phyloP scores from a whole-genome alignment of 305 asterid species.

The Euphrasia arctica region DNA sequence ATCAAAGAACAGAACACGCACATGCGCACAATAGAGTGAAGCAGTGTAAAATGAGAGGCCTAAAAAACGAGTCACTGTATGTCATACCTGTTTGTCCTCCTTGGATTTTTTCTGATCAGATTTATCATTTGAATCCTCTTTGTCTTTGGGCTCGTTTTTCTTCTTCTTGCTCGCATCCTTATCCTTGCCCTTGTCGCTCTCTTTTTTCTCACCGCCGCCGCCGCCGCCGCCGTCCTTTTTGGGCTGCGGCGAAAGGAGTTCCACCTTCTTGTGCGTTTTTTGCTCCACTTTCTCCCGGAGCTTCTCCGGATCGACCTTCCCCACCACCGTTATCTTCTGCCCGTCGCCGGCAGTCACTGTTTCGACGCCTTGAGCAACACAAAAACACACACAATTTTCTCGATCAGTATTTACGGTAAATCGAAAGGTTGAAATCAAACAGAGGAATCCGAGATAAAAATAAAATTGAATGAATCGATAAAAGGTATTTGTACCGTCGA shows the following conservation, averaged over 20 bases:
- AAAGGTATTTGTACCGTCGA: slow-evolving; percentile 42
- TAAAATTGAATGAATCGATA: neutral
- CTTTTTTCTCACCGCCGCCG: slow-evolving; percentile 16
- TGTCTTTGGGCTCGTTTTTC: slow-evolving; percentile 33
- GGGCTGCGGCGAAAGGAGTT: slow-evolving; percentile 58
- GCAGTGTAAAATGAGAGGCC: neutral
- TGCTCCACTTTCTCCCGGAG: slow-evolving; percentile 63
- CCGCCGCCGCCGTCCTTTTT: slow-evolving; percentile 37
- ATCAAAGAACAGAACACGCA: slow-evolving; percentile 1
- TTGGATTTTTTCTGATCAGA: slow-evolving; percentile 38
- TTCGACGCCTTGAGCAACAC: slow-evolving; percentile 49
- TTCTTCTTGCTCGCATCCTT: neutral
- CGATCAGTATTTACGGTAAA: neutral
- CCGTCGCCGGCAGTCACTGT: slow-evolving; percentile 43
- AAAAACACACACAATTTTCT: neutral
- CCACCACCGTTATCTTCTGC: slow-evolving; percentile 63
- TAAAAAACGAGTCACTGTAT: neutral
- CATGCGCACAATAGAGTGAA: slow-evolving; percentile 12
- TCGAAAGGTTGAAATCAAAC: neutral
- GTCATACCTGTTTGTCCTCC: slow-evolving; percentile 42
- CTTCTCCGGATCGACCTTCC: slow-evolving; percentile 70
- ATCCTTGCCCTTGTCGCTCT: slow-evolving; percentile 24
- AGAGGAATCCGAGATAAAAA: neutral
- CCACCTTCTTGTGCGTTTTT: slow-evolving; percentile 63
- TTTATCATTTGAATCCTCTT: slow-evolving; percentile 28